phyloP scores from a whole-genome alignment of 805 yeast species.

The Candida germanica region DNA sequence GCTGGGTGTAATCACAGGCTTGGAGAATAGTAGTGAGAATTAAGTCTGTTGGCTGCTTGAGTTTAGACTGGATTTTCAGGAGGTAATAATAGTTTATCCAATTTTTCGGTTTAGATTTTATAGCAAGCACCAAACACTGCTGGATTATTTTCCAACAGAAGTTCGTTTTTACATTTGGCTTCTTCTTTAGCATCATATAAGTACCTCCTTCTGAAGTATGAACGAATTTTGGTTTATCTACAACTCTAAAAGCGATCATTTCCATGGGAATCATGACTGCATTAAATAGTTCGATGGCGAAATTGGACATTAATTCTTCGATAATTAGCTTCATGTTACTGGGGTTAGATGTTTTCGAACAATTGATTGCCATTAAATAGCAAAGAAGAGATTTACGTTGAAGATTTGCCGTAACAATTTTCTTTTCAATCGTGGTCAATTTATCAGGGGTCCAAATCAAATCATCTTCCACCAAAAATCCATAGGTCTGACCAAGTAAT shows the following conservation, averaged over 20 bases:
- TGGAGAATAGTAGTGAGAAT: conserved; percentile 42
- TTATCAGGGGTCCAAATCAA: conserved; percentile 91
- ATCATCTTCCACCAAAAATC: conserved; percentile 81
- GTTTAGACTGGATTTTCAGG: conserved; percentile 57
- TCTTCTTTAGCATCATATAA: conserved; percentile 22
- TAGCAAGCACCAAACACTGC: conserved; percentile 47
- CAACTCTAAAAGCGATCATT: conserved; percentile 51
- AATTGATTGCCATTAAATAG: conserved; percentile 67
- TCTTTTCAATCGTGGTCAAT: conserved; percentile 59
- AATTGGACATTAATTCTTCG: conserved; percentile 47
- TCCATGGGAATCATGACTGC: conserved; percentile 64
- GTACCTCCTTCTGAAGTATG: conserved; percentile 21
- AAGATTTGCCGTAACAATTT: conserved; percentile 53
- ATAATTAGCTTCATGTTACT: conserved; percentile 32
- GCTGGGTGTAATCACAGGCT: conserved; percentile 44
- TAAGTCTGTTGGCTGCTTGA: conserved; percentile 25
- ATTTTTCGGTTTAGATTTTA: conserved; percentile 39
- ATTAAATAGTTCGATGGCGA: conserved; percentile 58
- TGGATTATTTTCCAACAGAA: conserved; percentile 39
- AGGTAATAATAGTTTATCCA: conserved; percentile 64
- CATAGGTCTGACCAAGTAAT: conserved; percentile 74
- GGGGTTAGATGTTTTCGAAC: conserved; percentile 17
- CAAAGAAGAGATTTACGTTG: conserved; percentile 73
- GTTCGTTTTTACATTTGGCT: conserved; percentile 18
- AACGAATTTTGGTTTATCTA: conserved; percentile 33